Evolutionary conservation across 2,329 filamentous ascomycete genomes (phyloP), one percentile per base, ranked within the genome.

Genomic region (Saccharata proteae): DNA sequence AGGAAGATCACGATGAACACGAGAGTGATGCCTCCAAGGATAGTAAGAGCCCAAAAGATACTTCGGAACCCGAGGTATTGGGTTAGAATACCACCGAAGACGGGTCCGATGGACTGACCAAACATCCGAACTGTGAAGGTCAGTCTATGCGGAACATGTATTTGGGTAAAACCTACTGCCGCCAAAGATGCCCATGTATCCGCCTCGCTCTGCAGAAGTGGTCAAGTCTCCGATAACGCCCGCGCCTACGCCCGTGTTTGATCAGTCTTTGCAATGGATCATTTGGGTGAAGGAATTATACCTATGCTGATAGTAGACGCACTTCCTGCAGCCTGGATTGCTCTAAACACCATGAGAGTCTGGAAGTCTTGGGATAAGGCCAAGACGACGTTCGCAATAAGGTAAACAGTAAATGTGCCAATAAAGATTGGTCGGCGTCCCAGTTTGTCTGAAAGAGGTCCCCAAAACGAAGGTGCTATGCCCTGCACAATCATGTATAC

Each of bases 271-370:
- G 6, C 6, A 15, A n/a, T n/a, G n/a, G n/a, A n/a, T n/a, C n/a
- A n/a, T n/a, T n/a, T n/a, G n/a, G n/a, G n/a, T n/a, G n/a, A n/a
- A n/a, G 8, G 12, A 4, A 8, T 14, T 12, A 30, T 50, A 54
- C 63, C 62, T 23, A 68, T 59, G 24, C 61, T 61, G 3, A 65
- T 60, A 1, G 59, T 65, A 2, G 61, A 61, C 2, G 63, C 58
- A 38, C 61, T 64, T 3, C 64, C 65, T 2, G 58, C 57, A 7
- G 61, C 59, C 44, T 70, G 67, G 6, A 69, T 27, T 1, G 52
- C 60, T 25, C 66, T 51, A 15, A 69, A 57, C 3, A 60, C 42
- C 35, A 70, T 45, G 19, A 69, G 46, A 1, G 57, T 43, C 0
- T 49, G 45, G 34, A 64, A 66, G 24, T 56, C 64, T 3, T 52